Evolutionary conservation across 495 filamentous ascomycete genomes (phyloP).

Genomic region (Physcia stellaris): DNA sequence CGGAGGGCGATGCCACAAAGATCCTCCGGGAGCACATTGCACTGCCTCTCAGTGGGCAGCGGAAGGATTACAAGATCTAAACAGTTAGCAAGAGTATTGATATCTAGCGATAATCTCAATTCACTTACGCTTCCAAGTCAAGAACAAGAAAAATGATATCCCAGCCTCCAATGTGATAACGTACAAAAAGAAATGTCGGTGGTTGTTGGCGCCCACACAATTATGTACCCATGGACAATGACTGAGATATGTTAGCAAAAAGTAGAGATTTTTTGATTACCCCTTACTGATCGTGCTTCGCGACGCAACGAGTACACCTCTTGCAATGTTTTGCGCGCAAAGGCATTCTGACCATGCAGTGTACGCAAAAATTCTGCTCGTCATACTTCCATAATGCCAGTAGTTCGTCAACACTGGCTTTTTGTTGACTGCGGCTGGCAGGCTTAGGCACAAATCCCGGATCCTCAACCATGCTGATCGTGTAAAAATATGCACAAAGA

Average conservation of each 20-base stretch:
- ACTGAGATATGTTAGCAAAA: constrained; percentile 40
- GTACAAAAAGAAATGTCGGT: constrained; percentile 89
- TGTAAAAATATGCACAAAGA: constrained; percentile 73
- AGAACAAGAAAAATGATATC: constrained; percentile 46
- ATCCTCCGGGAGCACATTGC: constrained; percentile 59
- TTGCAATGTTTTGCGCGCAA: constrained; percentile 91
- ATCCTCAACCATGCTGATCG: constrained; percentile 69
- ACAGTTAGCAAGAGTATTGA: constrained; percentile 3
- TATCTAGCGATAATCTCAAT: background rate
- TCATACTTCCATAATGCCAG: constrained; percentile 78
- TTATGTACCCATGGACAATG: constrained; percentile 98
- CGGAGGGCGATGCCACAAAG: constrained; percentile 62
- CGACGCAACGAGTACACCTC: constrained; percentile 79
- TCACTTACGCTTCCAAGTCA: constrained; percentile 41
- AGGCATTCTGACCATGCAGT: constrained; percentile 85
- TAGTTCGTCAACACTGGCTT: constrained; percentile 73
- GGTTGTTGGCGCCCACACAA: constrained; percentile 87
- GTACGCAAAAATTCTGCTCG: constrained; percentile 82
- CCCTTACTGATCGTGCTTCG: constrained; percentile 91
- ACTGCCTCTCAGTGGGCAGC: constrained; percentile 34
- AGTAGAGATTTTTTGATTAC: background rate
- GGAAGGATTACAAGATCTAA: constrained; percentile 35
- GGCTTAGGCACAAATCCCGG: constrained; percentile 93
- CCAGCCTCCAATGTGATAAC: constrained; percentile 62
- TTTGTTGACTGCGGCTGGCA: constrained; percentile 74